Evolutionary conservation across 768 basidiomycete genomes (phyloP), one percentile per base, ranked within the genome.

Genomic region (Lactifluus volemus): DNA sequence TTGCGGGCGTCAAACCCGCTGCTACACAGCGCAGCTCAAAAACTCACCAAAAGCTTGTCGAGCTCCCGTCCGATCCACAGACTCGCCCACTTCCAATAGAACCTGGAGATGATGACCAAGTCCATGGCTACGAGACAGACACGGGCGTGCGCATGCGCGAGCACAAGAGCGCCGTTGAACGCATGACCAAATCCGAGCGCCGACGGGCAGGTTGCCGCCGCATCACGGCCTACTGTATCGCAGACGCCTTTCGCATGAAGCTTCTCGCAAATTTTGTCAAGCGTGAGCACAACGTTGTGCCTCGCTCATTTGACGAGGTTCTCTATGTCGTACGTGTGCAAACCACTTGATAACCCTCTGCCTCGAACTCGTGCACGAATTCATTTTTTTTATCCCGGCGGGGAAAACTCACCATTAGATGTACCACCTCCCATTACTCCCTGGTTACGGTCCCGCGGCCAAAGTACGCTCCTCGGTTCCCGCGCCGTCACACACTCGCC

Each of bases 241-340:
- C 90, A 7, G 92, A 95, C 66, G 81, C 81, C 7, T 86, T 95
- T 72, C 84, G 85, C 69, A 87, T 90, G 82, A 94, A 92, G 71
- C 74, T 89, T 0, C 74, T 97, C 21, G 84, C 87, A 11, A 84
- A 86, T 2, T 96, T 94, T 69, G 70, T 97, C 70, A 96, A 95
- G 73, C 78, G 95, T 54, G 95, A 98, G 69, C 95, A 98, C 70
- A 96, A 94, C 57, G 93, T 95, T 11, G 78, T 75, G 10, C 92
- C 86, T 1, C 78, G 95, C 61, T 81, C 92, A 0, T 98, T 92
- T 66, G 95, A 97, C 70, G 95, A 98, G 73, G 94, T 93, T 0
- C 73, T 96, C 62, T 97, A 97, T 76, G 89, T 85, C 59, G 94
- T 95, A 63, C 75, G 90, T 80, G n/a, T 25, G 25, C 25, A 25